Conservation (phyloP, 148 eudicot species). For the Nyssa sinensis region DNA sequence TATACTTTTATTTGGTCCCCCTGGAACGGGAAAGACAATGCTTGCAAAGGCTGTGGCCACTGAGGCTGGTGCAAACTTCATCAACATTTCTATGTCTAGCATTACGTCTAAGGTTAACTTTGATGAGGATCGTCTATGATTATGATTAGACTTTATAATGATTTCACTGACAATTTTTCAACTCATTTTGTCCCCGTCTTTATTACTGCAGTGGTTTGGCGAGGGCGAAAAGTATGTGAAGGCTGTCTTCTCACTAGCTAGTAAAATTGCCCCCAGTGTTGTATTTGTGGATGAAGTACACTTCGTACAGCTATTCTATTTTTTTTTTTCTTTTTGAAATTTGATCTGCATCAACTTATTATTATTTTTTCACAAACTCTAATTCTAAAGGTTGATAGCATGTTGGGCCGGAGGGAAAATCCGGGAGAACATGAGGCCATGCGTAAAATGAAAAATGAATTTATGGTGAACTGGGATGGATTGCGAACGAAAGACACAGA, state of each 20-base stretch:
- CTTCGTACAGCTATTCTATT: slow-evolving; percentile 6
- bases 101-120: slow-evolving; percentile 85
- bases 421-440: slow-evolving; percentile 16
- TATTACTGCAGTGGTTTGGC: slow-evolving; percentile 84
- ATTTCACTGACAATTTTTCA: slow-evolving; percentile 8
- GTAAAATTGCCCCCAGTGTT: slow-evolving; percentile 96
- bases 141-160: background rate
- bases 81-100: slow-evolving; percentile 96
- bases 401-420: slow-evolving; percentile 15
- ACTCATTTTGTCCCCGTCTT: slow-evolving; percentile 14
- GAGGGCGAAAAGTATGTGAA: slow-evolving; percentile 98
- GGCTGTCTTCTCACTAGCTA: slow-evolving; percentile 94
- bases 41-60: slow-evolving; percentile 99
- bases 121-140: background rate
- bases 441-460: slow-evolving; percentile 18
- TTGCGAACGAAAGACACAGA: slow-evolving; percentile 12
- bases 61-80: slow-evolving; percentile 99
- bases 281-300: slow-evolving; percentile 95
- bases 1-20: slow-evolving; percentile 95
- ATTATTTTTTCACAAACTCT: background rate
- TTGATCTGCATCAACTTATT: background rate
- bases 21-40: slow-evolving; percentile 99
- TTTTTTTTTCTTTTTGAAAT: slow-evolving; percentile 2
- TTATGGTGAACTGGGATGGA: slow-evolving; percentile 18
- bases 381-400: slow-evolving; percentile 11